These are phyloP conservation scores for Aureobasidium sp. DNA, from an alignment of 2,329 filamentous ascomycete genomes.

Conservation along the genomic window DNA sequence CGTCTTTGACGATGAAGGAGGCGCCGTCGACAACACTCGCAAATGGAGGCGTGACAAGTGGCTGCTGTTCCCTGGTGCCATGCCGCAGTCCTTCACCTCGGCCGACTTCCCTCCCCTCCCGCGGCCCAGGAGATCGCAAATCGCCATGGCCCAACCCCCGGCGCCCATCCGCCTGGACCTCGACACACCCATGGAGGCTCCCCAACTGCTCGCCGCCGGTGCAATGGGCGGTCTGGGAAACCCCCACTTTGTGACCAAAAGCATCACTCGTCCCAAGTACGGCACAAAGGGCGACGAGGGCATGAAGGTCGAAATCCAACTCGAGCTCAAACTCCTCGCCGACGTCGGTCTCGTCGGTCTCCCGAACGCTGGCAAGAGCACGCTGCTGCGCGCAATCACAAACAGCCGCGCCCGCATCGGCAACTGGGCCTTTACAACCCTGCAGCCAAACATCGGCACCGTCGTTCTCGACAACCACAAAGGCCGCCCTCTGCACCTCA, in stretches of 20 bases:
- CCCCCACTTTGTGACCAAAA: conserved; percentile 76
- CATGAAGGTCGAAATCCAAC: conserved; percentile 67
- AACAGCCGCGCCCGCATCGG: conserved; percentile 84
- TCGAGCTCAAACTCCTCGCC: conserved; percentile 90
- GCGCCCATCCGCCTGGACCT: conserved; percentile 56
- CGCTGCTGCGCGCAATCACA: conserved; percentile 75
- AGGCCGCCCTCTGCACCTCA: conserved; percentile 55
- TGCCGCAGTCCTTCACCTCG: conserved; percentile 57
- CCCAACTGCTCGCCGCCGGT: conserved; percentile 77
- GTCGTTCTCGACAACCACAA: conserved; percentile 84
- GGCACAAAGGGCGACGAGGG: conserved; percentile 79
- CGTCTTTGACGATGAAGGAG: conserved; percentile 30
- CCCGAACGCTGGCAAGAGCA: conserved; percentile 94
- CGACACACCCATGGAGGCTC: conserved; percentile 64
- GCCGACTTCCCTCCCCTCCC: conserved; percentile 51
- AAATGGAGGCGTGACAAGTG: conserved; percentile 58
- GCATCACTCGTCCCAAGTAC: conserved; percentile 69
- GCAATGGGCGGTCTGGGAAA: conserved; percentile 88
- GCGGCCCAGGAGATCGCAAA: conserved; percentile 45
- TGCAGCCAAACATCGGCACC: conserved; percentile 91
- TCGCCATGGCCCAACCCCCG: conserved; percentile 59
- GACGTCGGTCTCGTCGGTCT: conserved; percentile 92
- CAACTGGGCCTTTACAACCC: conserved; percentile 92
- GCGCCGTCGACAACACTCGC: conserved; percentile 26
- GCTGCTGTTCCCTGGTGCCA: conserved; percentile 74